Evolutionary conservation across 331 rosid genomes (phyloP).

Genomic region (Cydonia oblonga): DNA sequence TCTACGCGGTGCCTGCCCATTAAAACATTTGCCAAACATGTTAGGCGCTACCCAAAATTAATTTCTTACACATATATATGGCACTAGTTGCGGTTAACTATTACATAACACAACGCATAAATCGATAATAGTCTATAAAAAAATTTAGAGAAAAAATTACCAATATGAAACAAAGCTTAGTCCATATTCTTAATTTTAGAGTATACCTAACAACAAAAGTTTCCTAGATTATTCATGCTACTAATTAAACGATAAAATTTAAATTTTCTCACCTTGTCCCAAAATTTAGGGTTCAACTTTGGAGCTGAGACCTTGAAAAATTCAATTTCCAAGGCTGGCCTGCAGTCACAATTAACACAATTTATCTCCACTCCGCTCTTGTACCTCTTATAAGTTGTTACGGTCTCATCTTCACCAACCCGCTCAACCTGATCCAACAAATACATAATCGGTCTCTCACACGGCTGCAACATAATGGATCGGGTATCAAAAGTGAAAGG

Average conservation of each 20-base stretch:
- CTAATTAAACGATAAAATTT: no score
- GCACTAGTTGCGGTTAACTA: no score
- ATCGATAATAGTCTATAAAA: no score
- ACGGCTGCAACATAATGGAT: slow-evolving; percentile 15
- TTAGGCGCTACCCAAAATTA: not conserved
- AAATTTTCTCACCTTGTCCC: slow-evolving; percentile 40
- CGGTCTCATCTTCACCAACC: not conserved
- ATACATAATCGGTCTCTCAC: slow-evolving; percentile 26
- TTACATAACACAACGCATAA: no score
- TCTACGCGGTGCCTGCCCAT: slow-evolving; percentile 58
- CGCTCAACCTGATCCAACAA: slow-evolving; percentile 28
- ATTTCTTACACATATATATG: no score
- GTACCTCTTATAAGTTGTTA: slow-evolving; percentile 5
- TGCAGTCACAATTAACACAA: not conserved
- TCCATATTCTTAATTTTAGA: no score
- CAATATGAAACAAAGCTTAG: no score
- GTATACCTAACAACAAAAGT: no score
- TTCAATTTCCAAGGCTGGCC: not conserved
- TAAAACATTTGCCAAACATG: not conserved
- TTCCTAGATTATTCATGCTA: no score
- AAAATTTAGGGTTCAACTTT: slow-evolving; percentile 2
- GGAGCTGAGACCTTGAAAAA: slow-evolving; percentile 34
- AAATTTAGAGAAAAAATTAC: no score
- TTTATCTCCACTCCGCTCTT: not conserved
- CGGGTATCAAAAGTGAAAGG: slow-evolving; percentile 52